Conservation (phyloP, 768 basidiomycete genomes). For the Mycena chlorophos region DNA sequence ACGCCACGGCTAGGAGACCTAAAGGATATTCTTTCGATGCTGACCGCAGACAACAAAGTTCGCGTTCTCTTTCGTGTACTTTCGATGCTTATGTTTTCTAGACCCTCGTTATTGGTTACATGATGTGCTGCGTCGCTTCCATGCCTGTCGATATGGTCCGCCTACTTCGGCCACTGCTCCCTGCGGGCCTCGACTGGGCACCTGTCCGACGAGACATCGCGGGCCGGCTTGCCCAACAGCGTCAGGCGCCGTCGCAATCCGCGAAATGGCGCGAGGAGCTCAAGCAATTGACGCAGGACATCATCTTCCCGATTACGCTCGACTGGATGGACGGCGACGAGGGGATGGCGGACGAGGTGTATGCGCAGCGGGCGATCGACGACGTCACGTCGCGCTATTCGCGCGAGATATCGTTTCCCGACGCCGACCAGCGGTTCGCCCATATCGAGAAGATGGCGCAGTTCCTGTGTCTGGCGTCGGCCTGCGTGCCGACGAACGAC, state of each 20-base stretch:
- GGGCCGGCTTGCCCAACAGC: not conserved
- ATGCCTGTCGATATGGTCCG: conserved; percentile 28
- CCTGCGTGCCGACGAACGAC: conserved; percentile 35
- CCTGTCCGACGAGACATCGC: not conserved
- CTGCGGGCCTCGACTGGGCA: conserved; percentile 7
- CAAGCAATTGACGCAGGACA: conserved; percentile 33
- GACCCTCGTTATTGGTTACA: conserved; percentile 29
- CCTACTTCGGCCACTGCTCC: conserved; percentile 23
- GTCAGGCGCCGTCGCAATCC: not conserved
- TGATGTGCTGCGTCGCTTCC: conserved; percentile 31
- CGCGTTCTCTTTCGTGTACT: conserved; percentile 12
- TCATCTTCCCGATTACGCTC: conserved; percentile 47
- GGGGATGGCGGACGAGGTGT: conserved; percentile 40
- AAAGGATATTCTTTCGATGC: conserved; percentile 37
- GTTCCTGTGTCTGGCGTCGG: conserved; percentile 40
- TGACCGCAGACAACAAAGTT: conserved; percentile 37
- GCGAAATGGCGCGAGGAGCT: conserved; percentile 37
- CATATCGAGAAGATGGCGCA: conserved; percentile 35
- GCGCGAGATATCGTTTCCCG: conserved; percentile 36
- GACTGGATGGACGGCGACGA: conserved; percentile 61
- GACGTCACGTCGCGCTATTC: conserved; percentile 46
- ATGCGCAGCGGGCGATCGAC: conserved; percentile 44
- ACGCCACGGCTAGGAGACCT: conserved; percentile 33
- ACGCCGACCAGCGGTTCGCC: conserved; percentile 31
- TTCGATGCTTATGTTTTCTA: conserved; percentile 12